A percentile compares a stretch with the other conserved stretches of the same genome.
Conservation (phyloP, 768 basidiomycete species). For the Boletus pseudopeckii region DNA sequence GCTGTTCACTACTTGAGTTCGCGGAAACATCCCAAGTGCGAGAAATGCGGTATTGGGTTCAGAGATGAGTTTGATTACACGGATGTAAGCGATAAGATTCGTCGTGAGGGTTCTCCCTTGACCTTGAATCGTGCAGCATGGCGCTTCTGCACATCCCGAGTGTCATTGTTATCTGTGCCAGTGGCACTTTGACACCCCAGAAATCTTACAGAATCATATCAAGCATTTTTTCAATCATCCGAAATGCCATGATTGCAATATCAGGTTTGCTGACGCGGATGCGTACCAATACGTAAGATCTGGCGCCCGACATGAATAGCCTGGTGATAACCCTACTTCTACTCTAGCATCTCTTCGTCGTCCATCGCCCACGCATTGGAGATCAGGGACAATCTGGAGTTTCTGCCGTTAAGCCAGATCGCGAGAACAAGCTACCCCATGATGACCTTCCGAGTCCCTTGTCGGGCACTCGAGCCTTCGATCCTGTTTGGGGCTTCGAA, state of each 20-base stretch:
- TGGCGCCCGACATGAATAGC: not conserved
- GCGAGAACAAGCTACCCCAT: not conserved
- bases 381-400: conserved; percentile 1
- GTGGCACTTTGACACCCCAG: conserved; percentile 37
- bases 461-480: conserved; percentile 11
- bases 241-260: conserved; percentile 40
- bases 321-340: not conserved
- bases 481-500: conserved; percentile 25
- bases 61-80: conserved; percentile 25
- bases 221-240: conserved; percentile 42
- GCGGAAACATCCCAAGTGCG: conserved; percentile 27
- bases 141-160: conserved; percentile 31
- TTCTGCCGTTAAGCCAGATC: not conserved
- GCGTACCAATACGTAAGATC: conserved; percentile 36
- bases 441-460: conserved; percentile 7
- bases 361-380: conserved; percentile 23
- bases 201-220: conserved; percentile 40
- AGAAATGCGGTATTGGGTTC: conserved; percentile 27
- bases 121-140: conserved; percentile 25
- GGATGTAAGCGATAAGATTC: conserved; percentile 19
- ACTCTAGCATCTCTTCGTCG: conserved; percentile 26
- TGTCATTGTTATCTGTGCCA: conserved; percentile 36
- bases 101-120: conserved; percentile 2
- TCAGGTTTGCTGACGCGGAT: conserved; percentile 40
- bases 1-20: conserved; percentile 27